Percentiles rank a stretch among this genome's conserved stretches.
Conservation (phyloP, 352 stramenopile species). For the Stephanocyclus meneghinianus region DNA sequence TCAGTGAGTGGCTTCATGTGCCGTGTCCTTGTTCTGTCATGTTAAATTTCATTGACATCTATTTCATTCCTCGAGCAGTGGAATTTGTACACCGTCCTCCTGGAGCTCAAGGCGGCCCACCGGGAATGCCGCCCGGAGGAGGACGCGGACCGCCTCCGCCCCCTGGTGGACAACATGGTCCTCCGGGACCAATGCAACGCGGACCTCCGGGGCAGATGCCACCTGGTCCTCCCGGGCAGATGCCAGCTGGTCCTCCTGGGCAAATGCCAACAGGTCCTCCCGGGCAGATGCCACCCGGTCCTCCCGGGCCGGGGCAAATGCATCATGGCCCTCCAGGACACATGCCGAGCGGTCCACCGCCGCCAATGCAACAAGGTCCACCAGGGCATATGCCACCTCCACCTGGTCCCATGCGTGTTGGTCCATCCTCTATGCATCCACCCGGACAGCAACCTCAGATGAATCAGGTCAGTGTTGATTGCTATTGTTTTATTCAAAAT, state of each 20-base stretch:
- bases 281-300: neutral
- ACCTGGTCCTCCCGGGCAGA: neutral
- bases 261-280: neutral
- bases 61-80: constrained; percentile 15
- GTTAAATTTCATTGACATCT: neutral
- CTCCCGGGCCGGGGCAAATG: neutral
- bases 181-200: neutral
- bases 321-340: neutral
- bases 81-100: constrained; percentile 37
- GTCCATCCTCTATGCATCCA: neutral
- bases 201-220: neutral
- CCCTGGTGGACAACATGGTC: neutral
- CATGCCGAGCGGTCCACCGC: constrained; percentile 4
- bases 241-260: neutral
- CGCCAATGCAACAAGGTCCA: constrained; percentile 3
- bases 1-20: constrained; percentile 80
- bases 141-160: neutral
- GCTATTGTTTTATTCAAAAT: neutral
- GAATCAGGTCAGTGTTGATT: constrained; percentile 5
- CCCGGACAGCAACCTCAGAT: neutral
- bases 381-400: neutral
- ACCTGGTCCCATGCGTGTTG: neutral
- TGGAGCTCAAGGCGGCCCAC: constrained; percentile 30
- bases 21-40: neutral
- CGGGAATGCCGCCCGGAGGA: constrained; percentile 18